Base-by-base conservation (phyloP, 2,329 filamentous ascomycete genomes). In the Cladophialophora carrionii region DNA sequence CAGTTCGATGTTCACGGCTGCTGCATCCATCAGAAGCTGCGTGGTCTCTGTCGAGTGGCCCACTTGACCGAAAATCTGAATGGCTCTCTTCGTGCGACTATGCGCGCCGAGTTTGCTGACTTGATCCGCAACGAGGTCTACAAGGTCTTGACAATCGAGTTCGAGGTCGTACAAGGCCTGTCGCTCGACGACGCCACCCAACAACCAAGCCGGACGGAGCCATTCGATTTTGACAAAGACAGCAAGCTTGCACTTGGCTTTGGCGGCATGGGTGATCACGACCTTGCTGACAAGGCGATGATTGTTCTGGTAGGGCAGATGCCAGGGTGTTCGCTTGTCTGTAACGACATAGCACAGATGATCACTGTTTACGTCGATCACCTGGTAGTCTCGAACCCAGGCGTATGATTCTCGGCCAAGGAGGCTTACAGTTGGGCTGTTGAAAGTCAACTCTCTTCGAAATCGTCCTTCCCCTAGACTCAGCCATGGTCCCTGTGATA, bases 221-320 rank as follows among this genome's bases (percentile, higher is more conserved):
- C 95, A 98, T 71, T 92, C 90, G n/a, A 96, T 87, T 72, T 89
- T 90, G 60, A 88, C 90, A 78, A 91, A 96, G 51, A 98, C 86
- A 29, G 92, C 90, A 62, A 99, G 85, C 79, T 95, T 97, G 77
- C 92, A 96, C 76, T 90, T 92, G 12, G 91, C 92, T 78, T 98
- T 98, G 59, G 92, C 88, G 66, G 94, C 85, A 74, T 98, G 92
- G 2, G 95, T 97, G 68, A 99, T 95, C 69, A 97, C 92, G 68
- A 96, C 88, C 78, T 96, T 97, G 70, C 87, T 94, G 63, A 96
- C 86, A 24, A 97, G 81, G 71, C 89, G 88, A 78, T 98, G 96
- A 58, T 87, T 85, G 56, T 87, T 83, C 60, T 89, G 87, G 74
- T 92, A 88, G 12, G 95, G 95, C 43, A 98, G 83, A 79, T 96